phyloP scores from a whole-genome alignment of 441 rosid genomes.

The Gossypium aridum region DNA sequence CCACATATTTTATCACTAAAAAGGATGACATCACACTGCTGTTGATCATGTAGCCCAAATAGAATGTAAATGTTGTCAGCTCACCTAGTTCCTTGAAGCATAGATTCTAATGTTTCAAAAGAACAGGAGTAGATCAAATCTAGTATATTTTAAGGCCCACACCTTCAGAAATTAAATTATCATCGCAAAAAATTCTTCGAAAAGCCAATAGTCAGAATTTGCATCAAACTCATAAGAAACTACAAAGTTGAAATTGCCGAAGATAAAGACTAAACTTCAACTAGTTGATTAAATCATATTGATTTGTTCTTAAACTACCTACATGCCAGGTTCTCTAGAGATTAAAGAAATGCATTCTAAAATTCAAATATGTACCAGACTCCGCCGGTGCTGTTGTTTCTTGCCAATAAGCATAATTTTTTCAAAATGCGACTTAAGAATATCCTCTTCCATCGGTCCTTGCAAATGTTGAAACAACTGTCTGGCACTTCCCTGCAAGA shows the following conservation, averaged over 20 bases:
- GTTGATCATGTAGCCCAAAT: not conserved
- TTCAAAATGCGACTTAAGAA: constrained; percentile 93
- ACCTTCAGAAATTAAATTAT: not conserved
- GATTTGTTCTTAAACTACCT: not conserved
- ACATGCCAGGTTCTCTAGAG: not conserved
- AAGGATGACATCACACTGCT: not conserved
- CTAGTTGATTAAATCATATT: not conserved
- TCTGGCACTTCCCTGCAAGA: constrained; percentile 94
- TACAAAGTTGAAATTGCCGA: not conserved
- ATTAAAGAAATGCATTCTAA: not conserved
- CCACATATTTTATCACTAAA: not conserved
- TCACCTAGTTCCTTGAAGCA: not conserved
- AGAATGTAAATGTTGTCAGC: not conserved
- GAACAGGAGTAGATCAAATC: not conserved
- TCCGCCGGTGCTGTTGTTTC: constrained; percentile 49
- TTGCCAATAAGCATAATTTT: constrained; percentile 76
- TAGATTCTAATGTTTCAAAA: not conserved
- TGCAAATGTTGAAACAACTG: constrained; percentile 95
- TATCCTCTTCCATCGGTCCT: constrained; percentile 97
- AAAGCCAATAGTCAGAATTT: not conserved
- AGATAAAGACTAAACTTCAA: not conserved
- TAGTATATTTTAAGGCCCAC: not conserved
- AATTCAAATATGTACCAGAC: constrained; percentile 54
- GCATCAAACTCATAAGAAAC: constrained; percentile 1
- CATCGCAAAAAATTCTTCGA: not conserved